Evolutionary conservation across 495 filamentous ascomycete genomes (phyloP), one percentile per base, ranked within the genome.

Genomic region (Penicillium ucsense): DNA sequence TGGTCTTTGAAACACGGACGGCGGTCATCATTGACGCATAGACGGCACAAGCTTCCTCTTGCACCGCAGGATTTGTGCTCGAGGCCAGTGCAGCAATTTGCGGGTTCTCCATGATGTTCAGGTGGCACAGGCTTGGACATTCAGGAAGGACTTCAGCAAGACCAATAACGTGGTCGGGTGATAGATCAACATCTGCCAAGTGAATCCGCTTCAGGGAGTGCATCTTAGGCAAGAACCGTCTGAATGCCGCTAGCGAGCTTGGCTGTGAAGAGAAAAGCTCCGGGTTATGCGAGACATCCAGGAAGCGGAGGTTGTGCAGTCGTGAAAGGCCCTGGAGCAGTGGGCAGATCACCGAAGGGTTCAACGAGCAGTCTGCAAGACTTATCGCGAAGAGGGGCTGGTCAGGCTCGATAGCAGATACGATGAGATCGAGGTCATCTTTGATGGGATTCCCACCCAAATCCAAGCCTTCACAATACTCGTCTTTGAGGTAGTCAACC

Each of bases 21-120:
- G 90, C 90, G 28, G 87, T 85, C 67, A 95, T 85, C 46, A 97
- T 72, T 11, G 89, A 94, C 5, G 92, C 89, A 61, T 94, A 96
- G 3, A 97, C 70, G 20, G 92, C 92, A 56, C 87, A 95, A 0
- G 91, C 89, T 64, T 97, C 92, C 64, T 98, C 89, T 59, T 94
- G 85, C 12, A 67, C 73, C 32, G 77, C 81, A 48, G 92, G 85
- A 34, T 78, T 73, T 6, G 76, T 83, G 32, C 78, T 82, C 29
- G 81, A 82, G 0, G 87, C 82, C 30, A 94, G 65, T 10, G 75
- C 72, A 4, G 72, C 70, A 6, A 98, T 70, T 42, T 80, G 68
- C 0, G 83, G 79, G 55, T 98, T 98, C 49, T 92, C 88, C 30
- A 94, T 60, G 10, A 97, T 79, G 60, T 84, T 94, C 54, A 98